Evolutionary conservation across 768 basidiomycete genomes (phyloP).

Genomic region (Pulveroboletus sp.): DNA sequence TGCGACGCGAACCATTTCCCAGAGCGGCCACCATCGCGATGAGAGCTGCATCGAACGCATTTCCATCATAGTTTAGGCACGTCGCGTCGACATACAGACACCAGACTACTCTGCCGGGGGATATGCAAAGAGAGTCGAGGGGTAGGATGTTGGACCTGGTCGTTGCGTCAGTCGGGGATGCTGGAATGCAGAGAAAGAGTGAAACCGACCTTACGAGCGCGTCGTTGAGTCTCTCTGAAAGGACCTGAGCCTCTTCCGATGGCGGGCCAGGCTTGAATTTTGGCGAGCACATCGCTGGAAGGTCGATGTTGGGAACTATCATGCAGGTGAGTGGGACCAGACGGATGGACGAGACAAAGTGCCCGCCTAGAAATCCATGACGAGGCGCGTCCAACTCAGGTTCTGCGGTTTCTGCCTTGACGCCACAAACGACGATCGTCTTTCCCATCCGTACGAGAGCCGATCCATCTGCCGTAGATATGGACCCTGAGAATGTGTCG

Average conservation of each 20-base stretch:
- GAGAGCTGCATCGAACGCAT: constrained; percentile 86
- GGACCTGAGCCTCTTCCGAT: constrained; percentile 86
- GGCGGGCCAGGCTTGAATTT: constrained; percentile 96
- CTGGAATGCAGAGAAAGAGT: background rate
- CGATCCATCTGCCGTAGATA: constrained; percentile 91
- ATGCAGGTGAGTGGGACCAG: background rate
- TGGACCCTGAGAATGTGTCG: constrained; percentile 51
- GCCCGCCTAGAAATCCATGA: constrained; percentile 76
- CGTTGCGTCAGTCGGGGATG: background rate
- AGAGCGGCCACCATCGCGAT: constrained; percentile 86
- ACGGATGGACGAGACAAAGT: background rate
- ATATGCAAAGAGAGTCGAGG: constrained; percentile 70
- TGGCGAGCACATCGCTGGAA: constrained; percentile 89
- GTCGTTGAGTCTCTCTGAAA: constrained; percentile 80
- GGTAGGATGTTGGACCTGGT: constrained; percentile 64
- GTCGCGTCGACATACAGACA: constrained; percentile 92
- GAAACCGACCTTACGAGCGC: constrained; percentile 61
- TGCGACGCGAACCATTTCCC: constrained; percentile 61
- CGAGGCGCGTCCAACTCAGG: constrained; percentile 74
- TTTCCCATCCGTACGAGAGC: constrained; percentile 86
- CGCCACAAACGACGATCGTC: constrained; percentile 93
- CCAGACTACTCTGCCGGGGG: constrained; percentile 80
- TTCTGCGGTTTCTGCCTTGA: constrained; percentile 93
- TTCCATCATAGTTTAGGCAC: constrained; percentile 97
- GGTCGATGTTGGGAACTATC: constrained; percentile 92